Evolutionary conservation across 192 early-diverging fungal genomes (phyloP).

Genomic region (Rhizophagus sp.): DNA sequence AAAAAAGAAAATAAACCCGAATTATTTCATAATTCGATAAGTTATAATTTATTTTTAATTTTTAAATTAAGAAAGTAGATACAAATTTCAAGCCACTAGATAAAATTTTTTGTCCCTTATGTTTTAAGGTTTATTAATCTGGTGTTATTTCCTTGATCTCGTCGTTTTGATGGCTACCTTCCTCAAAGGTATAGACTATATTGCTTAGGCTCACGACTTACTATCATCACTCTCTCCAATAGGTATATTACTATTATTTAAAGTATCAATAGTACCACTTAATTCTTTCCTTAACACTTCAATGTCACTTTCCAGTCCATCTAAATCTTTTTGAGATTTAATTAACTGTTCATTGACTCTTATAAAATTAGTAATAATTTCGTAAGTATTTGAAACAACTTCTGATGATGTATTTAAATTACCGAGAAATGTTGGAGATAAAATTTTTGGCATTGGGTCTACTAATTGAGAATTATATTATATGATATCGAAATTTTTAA

Average conservation of each 20-base stretch:
- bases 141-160: too few relatives aligned
- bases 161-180: too few relatives aligned
- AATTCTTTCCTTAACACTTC: slow-evolving; percentile 6
- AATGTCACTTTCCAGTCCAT: slow-evolving; percentile 10
- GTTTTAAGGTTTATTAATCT: too few relatives aligned
- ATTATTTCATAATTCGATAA: too few relatives aligned
- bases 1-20: too few relatives aligned
- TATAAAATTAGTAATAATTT: slow-evolving; percentile 13
- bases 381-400: background rate
- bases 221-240: background rate
- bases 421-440: background rate
- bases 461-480: background rate
- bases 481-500: background rate
- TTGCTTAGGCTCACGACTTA: background rate
- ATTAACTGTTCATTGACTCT: background rate
- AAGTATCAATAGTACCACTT: background rate
- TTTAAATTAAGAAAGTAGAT: too few relatives aligned
- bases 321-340: background rate
- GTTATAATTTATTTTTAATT: too few relatives aligned
- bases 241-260: background rate
- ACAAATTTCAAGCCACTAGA: too few relatives aligned
- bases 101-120: too few relatives aligned
- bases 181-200: too few relatives aligned
- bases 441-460: background rate
- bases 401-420: background rate